Evolutionary conservation across 129 eudicot genomes (phyloP), one percentile per base, ranked within the genome.

Genomic region (Chrysanthemum lavandulifolium): DNA sequence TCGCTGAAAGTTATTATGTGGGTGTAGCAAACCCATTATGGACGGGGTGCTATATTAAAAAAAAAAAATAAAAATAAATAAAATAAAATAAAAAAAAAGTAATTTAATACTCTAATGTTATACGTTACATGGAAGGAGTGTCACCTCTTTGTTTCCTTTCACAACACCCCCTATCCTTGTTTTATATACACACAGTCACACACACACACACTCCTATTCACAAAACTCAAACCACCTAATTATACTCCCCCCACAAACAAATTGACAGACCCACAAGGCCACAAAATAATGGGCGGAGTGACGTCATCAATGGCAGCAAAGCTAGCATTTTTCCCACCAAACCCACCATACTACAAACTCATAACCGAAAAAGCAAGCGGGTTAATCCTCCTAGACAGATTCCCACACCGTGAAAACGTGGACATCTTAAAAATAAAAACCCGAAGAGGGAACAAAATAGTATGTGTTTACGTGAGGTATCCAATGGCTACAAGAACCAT

Each of bases 291-390:
- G 97, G 97, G 97, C 13, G 97, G 96, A 64, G 96, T 92, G 85
- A 92, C 91, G 64, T 92, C 97, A 49, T 89, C 97, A 21, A 89
- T 92, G 97, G 97, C 97, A 64, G 89, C 97, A 25, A 92, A 92
- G 82, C 74, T 92, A 60, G 97, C 97, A 2, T 92, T 92, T 73
- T 92, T 89, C 77, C 97, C 97, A 18, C 97, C 97, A 21, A 89
- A 49, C 19, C 96, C 97, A 54, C 96, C 97, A 9, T 84, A 84
- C 12, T 92, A 92, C 79, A 92, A 81, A 80, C 72, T 92, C 33
- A 33, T 84, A 25, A 83, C 80, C 1, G 97, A 92, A 43, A 84
- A 84, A 40, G 63, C 85, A 13, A 86, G 87, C 29, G 94, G 89
- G 56, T 54, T 82, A n/a, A 59, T 88, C 85, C 69, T 79, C 7